Evolutionary conservation across 352 stramenopile species (phyloP), one percentile per base, ranked within the genome.

Genomic region (Albugo laibachii): DNA sequence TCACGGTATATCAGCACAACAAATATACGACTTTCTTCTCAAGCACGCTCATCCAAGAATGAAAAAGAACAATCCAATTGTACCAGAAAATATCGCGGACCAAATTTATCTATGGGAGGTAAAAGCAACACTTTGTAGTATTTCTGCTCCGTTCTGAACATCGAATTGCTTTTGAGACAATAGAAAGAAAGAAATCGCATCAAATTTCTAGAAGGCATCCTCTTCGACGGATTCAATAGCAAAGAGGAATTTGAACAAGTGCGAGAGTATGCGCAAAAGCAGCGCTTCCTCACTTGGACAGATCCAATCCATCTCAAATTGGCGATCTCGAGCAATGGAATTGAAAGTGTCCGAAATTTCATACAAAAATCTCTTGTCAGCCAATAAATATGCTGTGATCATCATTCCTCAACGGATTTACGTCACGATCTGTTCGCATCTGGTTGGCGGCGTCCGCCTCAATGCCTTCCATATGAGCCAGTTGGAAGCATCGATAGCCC

Each of bases 11-110:
- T 92, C 80, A 27, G 82, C 80, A 15, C 69, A 91, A 50, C 80
- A 94, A 53, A 93, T 95, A 24, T 88, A 94, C 52, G 72, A 93
- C 61, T 95, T 94, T 54, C 49, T 95, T 13, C 86, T 86, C 59
- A 81, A 87, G 52, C 77, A 92, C 47, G 79, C 74, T 14, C 80
- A 92, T 55, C 74, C 77, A 13, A 83, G 81, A 42, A 87, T 88
- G 71, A 63, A 71, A 5, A 48, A 53, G 38, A 85, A 86, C 54
- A 67, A 40, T 2, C 74, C 74, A 6, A 64, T 91, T 39, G 80
- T 92, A 46, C 80, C 80, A 0, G 79, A 92, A 36, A 91, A 92
- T 52, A 86, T 93, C 54, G 78, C 84, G 21, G 80, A 93, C 55
- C 81, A 95, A 58, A 76, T 95, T 24, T 86, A 93, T 51, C 59